Base-by-base conservation (phyloP, 257 asterid species). In the Salvia splendens region DNA sequence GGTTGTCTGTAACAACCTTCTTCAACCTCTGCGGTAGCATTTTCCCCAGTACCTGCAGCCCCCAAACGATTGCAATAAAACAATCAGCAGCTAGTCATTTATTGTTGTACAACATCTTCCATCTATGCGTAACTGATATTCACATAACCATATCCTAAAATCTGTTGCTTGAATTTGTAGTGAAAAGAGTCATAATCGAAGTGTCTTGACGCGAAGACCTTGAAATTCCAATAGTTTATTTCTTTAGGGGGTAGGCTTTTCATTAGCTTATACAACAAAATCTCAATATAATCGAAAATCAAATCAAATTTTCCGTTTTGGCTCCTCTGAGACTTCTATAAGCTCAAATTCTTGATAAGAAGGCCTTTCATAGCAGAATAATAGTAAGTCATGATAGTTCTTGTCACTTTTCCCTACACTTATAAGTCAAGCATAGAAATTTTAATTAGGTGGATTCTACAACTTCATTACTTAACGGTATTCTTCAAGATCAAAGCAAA, bases 11-110 rank as follows among this genome's bases (percentile, higher is more conserved):
- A 52, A 86, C 71, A 56, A 82, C 82, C 82, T 77, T 86, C 68
- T 83, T 86, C 83, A 93, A 72, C 78, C 78, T 16, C 50, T 73
- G 95, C 1, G 86, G 84, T 67, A 88, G 61, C 97, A 93, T 68
- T 72, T 80, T 17, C 61, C 68, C 38, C 62, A 71, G 32, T 16
- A 43, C 43, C 74, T 71, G 73, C 80, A 77, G 12, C 47, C 63
- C 17, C 11, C 12, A 28, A 5, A 38, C 10, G 51, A 16, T 30
- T 14, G 12, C 62, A 36, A 57, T 20, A 47, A 73, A 59, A 50
- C 48, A 36, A 35, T 69, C 40, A 56, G 6, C 56, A 16, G 3
- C 40, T 6, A 35, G 5, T 38, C 42, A 38, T 38, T 10, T 38
- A 6, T 38, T 38, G 9, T 2, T 49, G 6, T 49, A 49, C 30